Conservation (phyloP, 495 filamentous ascomycete species). For the Annulohypoxylon stygium region DNA sequence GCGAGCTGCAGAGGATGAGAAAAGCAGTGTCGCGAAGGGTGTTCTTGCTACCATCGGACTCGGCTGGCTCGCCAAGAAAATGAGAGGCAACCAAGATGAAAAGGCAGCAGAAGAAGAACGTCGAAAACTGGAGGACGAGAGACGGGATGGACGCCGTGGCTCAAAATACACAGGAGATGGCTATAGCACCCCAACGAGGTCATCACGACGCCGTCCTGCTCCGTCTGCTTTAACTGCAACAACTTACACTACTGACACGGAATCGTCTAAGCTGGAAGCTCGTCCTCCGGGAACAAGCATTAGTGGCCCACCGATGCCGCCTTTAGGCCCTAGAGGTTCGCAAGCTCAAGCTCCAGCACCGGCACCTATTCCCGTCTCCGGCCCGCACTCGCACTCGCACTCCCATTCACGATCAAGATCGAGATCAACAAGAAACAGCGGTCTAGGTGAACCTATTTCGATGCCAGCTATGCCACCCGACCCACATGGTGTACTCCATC, state of each 20-base stretch:
- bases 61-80: slow-evolving; percentile 73
- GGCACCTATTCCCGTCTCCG: slow-evolving; percentile 14
- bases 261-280: slow-evolving; percentile 61
- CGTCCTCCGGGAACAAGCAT: slow-evolving; percentile 47
- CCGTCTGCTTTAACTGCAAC: slow-evolving; percentile 53
- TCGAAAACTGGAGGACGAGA: slow-evolving; percentile 64
- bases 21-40: slow-evolving; percentile 68
- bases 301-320: slow-evolving; percentile 56
- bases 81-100: slow-evolving; percentile 70
- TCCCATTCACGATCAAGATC: slow-evolving; percentile 51
- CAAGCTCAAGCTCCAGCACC: slow-evolving; percentile 57
- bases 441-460: slow-evolving; percentile 50
- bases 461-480: slow-evolving; percentile 68
- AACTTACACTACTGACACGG: slow-evolving; percentile 53
- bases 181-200: slow-evolving; percentile 66
- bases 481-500: slow-evolving; percentile 69
- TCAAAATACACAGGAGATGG: slow-evolving; percentile 72
- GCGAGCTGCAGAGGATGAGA: slow-evolving; percentile 53
- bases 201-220: slow-evolving; percentile 58
- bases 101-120: slow-evolving; percentile 78
- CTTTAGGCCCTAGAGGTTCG: slow-evolving; percentile 56
- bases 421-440: slow-evolving; percentile 50
- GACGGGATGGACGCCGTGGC: slow-evolving; percentile 55
- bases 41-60: slow-evolving; percentile 75
- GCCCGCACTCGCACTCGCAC: slow-evolving; percentile 43